Evolutionary conservation across 2,329 filamentous ascomycete genomes (phyloP), one percentile per base, ranked within the genome.

Genomic region (Paraconiothyrium brasiliense): DNA sequence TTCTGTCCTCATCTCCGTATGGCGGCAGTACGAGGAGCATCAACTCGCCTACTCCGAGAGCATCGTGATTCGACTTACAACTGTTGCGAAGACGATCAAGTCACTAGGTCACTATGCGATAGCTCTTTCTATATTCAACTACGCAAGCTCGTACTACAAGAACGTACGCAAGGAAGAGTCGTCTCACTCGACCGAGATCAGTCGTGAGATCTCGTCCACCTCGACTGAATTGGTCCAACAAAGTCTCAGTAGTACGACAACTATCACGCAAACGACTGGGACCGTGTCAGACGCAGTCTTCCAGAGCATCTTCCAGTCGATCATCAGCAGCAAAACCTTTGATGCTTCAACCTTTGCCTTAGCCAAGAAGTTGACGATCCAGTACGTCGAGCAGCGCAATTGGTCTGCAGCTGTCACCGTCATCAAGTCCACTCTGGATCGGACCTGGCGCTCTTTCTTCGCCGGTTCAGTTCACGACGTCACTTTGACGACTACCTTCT

Each of bases 101-200:
- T 73, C 77, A 0, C 63, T 84, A n/a, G 82, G 81, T 3, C 71
- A 82, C 5, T 78, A 79, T 44, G 74, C 77, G 10, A 74, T 79
- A 52, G 82, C 84, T n/a, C 68, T 86, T 49, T 78, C 78, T 0
- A 79, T 85, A 57, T 84, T 82, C 77, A 83, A 84, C 71, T 76
- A 78, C 34, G 71, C 70, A 9, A 71, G 64, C 48, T 74, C 71
- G 1, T 75, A 77, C 64, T 77, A 76, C 69, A 69, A 74, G 75
- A 74, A 60, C 16, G 57, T 68, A 0, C 70, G 65, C 44, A 67
- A 78, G 74, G 67, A 80, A 71, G 69, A 81, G 69, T 60, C 80
- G 67, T 67, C 72, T 58, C 66, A 68, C 4, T 82, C 81, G 56
- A 75, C 76, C 27, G 79, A 84, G 64, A 78, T 85, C 51, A 78